Evolutionary conservation across 495 filamentous ascomycete genomes (phyloP), one percentile per base, ranked within the genome.

Genomic region (Echria macrotheca): DNA sequence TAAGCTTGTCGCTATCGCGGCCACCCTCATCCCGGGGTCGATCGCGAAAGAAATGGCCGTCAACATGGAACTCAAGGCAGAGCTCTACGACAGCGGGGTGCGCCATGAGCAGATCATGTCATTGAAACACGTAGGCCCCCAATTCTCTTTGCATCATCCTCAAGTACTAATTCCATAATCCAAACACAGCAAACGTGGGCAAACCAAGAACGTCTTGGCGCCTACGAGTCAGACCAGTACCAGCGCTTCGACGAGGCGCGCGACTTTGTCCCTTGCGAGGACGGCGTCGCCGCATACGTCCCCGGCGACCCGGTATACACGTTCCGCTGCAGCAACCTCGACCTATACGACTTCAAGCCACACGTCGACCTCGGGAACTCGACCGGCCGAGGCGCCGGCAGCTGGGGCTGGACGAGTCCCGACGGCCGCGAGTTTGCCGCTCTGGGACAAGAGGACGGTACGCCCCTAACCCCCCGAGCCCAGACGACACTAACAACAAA

Each of bases 381-480:
- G 32, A 49, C 44, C 29, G 66, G 66, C 47, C 59, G 64, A 18
- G 58, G 54, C 15, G 54, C 54, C 1, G 49, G 54, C 7, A 69
- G 66, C 0, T 73, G 69, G 70, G 79, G 77, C 0, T 81, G 79
- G 78, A 80, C 78, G 2, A 76, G 71, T 5, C 56, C 56, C 0
- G 63, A 72, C 17, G 79, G 75, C 9, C 71, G 79, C 8, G 79
- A 82, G 41, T 74, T 82, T 53, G 64, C 76, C 21, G 77, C 75
- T 35, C 71, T 82, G 35, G 78, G 69, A 1, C 79, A 82, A 50
- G 65, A 67, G 23, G 79, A 82, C 50, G 79, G 78, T 21, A n/a
- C n/a, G n/a, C n/a, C n/a, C n/a, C n/a, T n/a, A n/a, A n/a, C n/a
- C n/a, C n/a, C n/a, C n/a, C n/a, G n/a, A n/a, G n/a, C n/a, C n/a